These are phyloP conservation scores for Physocladia obscura DNA, from an alignment of 192 early-diverging fungal genomes.

Conservation along the genomic window DNA sequence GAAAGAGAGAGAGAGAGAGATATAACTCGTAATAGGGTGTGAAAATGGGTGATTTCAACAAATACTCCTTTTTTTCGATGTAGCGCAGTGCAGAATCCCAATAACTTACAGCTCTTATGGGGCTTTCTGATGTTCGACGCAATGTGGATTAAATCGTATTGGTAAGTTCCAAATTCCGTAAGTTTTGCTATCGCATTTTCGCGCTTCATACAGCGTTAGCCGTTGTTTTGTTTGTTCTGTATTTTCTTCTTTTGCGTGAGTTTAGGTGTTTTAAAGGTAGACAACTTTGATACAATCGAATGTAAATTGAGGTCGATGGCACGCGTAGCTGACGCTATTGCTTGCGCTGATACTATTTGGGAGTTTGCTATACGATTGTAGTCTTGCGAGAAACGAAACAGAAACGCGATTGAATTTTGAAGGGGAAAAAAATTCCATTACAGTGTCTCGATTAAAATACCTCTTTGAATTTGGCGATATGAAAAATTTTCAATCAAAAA, in stretches of 20 bases:
- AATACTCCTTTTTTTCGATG: too few species aligned
- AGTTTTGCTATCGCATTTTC: conserved; percentile 64
- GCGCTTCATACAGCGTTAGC: conserved; percentile 65
- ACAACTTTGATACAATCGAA: conserved; percentile 47
- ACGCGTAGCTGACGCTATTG: conserved; percentile 19
- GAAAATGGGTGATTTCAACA: too few species aligned
- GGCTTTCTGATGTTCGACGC: conserved; percentile 76
- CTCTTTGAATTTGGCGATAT: too few species aligned
- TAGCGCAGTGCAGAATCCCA: too few species aligned
- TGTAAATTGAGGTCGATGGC: conserved; percentile 41
- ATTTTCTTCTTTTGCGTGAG: neutral
- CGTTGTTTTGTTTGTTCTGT: neutral
- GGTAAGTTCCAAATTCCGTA: conserved; percentile 50
- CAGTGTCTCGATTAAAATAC: too few species aligned
- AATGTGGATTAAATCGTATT: conserved; percentile 45
- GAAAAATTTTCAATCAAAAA: too few species aligned
- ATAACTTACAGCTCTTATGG: conserved; percentile 72
- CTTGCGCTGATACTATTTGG: neutral
- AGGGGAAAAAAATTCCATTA: too few species aligned
- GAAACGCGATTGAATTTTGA: conserved; percentile 7
- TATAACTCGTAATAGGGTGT: too few species aligned
- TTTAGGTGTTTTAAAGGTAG: conserved; percentile 25
- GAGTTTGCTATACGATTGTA: conserved; percentile 9
- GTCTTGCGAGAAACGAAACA: conserved; percentile 13
- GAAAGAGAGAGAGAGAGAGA: too few species aligned